Evolutionary conservation across 305 asterid species (phyloP), one percentile per base, ranked within the genome.

Genomic region (Fraxinus velutina): DNA sequence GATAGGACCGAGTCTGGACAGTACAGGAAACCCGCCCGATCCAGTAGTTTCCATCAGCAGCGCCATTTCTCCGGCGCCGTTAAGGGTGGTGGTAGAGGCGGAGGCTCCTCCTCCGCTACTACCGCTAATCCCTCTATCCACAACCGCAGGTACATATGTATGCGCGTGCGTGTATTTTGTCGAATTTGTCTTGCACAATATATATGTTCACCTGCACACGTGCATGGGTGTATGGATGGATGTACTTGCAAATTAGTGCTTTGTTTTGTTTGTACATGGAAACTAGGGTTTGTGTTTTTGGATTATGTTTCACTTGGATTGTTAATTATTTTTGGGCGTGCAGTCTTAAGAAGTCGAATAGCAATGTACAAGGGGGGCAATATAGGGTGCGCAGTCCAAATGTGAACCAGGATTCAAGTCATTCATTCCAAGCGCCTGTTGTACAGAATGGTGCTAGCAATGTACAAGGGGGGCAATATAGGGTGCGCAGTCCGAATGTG

Each of bases 1-100:
- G 93, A 91, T 74, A 87, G 88, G 93, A 93, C 89, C 93, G 97
- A 91, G 82, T 84, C 95, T 52, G 60, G 87, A 12, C 96, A 89
- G 83, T 85, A 86, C 90, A 91, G 78, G 85, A 94, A 86, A 88
- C 57, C 93, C 88, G 89, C 85, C 74, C 97, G 94, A 90, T 88
- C 95, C 88, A 88, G 89, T 76, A 80, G 78, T 88, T 83, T 86
- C 81, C 84, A 85, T 90, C 93, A 86, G 86, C 88, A 80, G 85
- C 94, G 93, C 27, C 84, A 88, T 79, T 84, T 71, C 76, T 29
- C 84, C 78, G 86, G 90, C 76, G 89, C 82, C 82, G 78, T 91
- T 78, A 91, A 84, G 88, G 92, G 92, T 83, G 93, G 92, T 1
- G 57, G 17, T 12, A 10, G 55, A 44, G 50, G 50, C 13, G 15